A percentile compares a stretch with the other conserved stretches of the same genome.
Evolutionary conservation across 192 early-diverging fungal species (phyloP).

Genomic region (Phlyctochytrium arcticum): DNA sequence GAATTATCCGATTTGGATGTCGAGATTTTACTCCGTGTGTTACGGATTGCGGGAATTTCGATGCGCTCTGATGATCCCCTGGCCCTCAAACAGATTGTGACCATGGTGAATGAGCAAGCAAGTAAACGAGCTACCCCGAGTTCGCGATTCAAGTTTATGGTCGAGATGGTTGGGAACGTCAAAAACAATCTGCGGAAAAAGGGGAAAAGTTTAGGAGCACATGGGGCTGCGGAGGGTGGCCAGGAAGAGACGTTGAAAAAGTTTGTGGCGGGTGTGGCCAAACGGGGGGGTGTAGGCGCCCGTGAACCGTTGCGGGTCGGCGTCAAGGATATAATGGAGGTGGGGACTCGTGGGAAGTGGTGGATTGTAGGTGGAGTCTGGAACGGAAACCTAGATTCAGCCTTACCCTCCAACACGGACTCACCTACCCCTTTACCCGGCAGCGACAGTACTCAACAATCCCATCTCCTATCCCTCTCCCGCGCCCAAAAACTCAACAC

Average conservation of each 20-base stretch:
- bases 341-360: conserved; percentile 91
- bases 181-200: conserved; percentile 84
- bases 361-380: conserved; percentile 96
- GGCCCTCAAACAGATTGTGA: conserved; percentile 86
- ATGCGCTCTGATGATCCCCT: conserved; percentile 88
- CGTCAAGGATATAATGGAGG: conserved; percentile 76
- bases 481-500: conserved; percentile 94
- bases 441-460: conserved; percentile 21
- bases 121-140: conserved; percentile 30
- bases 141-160: conserved; percentile 82
- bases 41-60: conserved; percentile 75
- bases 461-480: conserved; percentile 71
- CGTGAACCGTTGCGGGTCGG: conserved; percentile 79
- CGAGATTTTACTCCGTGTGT: conserved; percentile 79
- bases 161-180: conserved; percentile 88
- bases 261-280: conserved; percentile 62
- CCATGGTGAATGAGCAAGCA: conserved; percentile 56
- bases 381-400: conserved; percentile 70
- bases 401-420: too few relatives aligned
- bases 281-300: conserved; percentile 23
- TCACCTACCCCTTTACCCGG: background rate
- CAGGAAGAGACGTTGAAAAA: conserved; percentile 73
- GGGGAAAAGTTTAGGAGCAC: conserved; percentile 44
- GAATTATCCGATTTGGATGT: conserved; percentile 80
- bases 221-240: conserved; percentile 40